A percentile compares a stretch with the other conserved stretches of the same genome.
phyloP scores from a whole-genome alignment of 768 basidiomycete species.

The Pleurotus giganteus region DNA sequence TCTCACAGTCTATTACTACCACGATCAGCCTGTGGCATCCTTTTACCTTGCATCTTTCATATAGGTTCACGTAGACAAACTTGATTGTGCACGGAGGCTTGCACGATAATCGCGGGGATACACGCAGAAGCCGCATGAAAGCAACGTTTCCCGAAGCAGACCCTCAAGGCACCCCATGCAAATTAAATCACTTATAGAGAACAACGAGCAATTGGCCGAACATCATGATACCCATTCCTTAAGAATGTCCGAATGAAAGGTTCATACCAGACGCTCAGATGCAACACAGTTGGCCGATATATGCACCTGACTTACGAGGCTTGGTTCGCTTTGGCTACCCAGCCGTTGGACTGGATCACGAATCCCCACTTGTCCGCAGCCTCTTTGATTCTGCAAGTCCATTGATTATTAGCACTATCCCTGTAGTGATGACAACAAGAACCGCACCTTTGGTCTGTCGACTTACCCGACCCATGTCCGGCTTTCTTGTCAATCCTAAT shows the following conservation, averaged over 20 bases:
- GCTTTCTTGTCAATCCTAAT: slow-evolving; percentile 78
- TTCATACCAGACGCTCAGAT: background rate
- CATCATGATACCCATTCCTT: background rate
- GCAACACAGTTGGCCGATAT: too few relatives aligned
- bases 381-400: slow-evolving; percentile 59
- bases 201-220: background rate
- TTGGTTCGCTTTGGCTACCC: slow-evolving; percentile 30
- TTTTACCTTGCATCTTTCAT: too few relatives aligned
- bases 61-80: too few relatives aligned
- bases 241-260: slow-evolving; percentile 9
- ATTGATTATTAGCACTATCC: background rate
- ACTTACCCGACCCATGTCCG: slow-evolving; percentile 80
- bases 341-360: slow-evolving; percentile 62
- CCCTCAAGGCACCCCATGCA: too few relatives aligned
- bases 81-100: too few relatives aligned
- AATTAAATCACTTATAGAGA: background rate
- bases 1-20: too few relatives aligned
- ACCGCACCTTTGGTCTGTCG: slow-evolving; percentile 61
- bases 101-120: too few relatives aligned
- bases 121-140: too few relatives aligned
- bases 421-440: background rate
- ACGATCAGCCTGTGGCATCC: too few relatives aligned
- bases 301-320: slow-evolving; percentile 18
- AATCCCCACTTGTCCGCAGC: slow-evolving; percentile 79
- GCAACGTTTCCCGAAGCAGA: too few relatives aligned